A percentile compares a stretch with the other conserved stretches of the same genome.
These are phyloP conservation scores for Nigrospora osmanthi DNA, from an alignment of 2,329 filamentous ascomycete genomes.

Conservation along the genomic window DNA sequence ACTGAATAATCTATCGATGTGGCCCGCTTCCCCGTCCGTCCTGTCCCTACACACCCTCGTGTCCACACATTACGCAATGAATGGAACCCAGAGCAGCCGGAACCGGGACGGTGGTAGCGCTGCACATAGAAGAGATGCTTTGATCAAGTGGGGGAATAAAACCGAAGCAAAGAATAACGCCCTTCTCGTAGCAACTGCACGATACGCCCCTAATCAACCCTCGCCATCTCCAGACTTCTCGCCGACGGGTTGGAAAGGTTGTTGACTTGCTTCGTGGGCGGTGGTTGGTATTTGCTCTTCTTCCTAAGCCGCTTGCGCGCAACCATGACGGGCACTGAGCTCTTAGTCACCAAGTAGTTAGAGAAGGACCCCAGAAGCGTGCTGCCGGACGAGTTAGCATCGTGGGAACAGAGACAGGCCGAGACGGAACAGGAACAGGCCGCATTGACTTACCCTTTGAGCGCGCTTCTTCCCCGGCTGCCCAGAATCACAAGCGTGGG, in stretches of 20 bases:
- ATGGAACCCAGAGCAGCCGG: too few species aligned
- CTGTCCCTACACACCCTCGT: too few species aligned
- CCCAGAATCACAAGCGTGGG: constrained; percentile 92
- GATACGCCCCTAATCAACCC: constrained; percentile 53
- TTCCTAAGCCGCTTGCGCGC: constrained; percentile 84
- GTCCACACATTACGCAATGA: too few species aligned
- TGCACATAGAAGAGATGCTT: too few species aligned
- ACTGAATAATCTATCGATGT: too few species aligned
- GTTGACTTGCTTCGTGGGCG: constrained; percentile 68
- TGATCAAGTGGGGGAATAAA: too few species aligned
- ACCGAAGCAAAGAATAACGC: too few species aligned
- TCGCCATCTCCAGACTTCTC: constrained; percentile 61
- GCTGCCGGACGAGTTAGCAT: constrained; percentile 38
- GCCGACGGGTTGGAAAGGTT: constrained; percentile 67
- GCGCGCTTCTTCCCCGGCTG: constrained; percentile 79
- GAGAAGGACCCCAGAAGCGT: constrained; percentile 90
- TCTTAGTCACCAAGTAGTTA: constrained; percentile 95
- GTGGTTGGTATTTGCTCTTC: constrained; percentile 71
- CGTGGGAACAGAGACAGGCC: too few species aligned
- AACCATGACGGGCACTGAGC: constrained; percentile 95
- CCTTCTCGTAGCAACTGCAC: too few species aligned
- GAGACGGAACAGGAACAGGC: too few species aligned
- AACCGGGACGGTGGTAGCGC: too few species aligned
- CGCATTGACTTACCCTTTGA: constrained; percentile 68
- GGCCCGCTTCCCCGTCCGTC: too few species aligned